phyloP scores from a whole-genome alignment of 2,329 filamentous ascomycete species.

The Fusarium globosum region DNA sequence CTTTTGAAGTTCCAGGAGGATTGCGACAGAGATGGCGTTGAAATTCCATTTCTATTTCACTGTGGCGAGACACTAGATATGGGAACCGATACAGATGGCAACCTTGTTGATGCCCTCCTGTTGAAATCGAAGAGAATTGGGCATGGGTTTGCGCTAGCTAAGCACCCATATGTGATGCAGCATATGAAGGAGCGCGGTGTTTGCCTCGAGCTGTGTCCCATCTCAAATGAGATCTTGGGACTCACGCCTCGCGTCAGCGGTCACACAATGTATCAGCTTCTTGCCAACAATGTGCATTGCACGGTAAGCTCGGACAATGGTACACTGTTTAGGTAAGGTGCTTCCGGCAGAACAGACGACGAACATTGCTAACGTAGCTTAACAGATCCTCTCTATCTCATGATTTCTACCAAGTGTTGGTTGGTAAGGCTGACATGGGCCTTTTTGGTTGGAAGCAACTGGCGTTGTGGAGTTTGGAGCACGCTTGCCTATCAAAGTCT shows the following conservation, averaged over 20 bases:
- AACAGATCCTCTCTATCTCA: conserved; percentile 75
- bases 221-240: conserved; percentile 80
- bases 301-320: conserved; percentile 81
- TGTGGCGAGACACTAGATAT: conserved; percentile 79
- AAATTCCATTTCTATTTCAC: conserved; percentile 80
- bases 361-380: neutral
- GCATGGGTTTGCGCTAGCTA: conserved; percentile 76
- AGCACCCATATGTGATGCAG: conserved; percentile 74
- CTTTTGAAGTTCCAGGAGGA: conserved; percentile 66
- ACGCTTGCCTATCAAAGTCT: conserved; percentile 62
- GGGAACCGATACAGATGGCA: conserved; percentile 72
- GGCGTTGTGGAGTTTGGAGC: conserved; percentile 70
- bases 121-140: conserved; percentile 76
- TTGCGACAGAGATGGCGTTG: conserved; percentile 60
- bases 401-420: conserved; percentile 82
- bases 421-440: conserved; percentile 74
- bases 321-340: conserved; percentile 73
- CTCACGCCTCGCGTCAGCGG: conserved; percentile 73
- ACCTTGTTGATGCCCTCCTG: conserved; percentile 75
- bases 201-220: conserved; percentile 81
- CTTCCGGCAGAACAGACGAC: neutral
- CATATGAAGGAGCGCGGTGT: conserved; percentile 72
- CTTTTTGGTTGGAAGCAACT: conserved; percentile 79
- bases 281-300: conserved; percentile 79
- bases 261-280: conserved; percentile 73